Evolutionary conservation across 73 alveolate species (phyloP).

Genomic region (Urostyla sp.): DNA sequence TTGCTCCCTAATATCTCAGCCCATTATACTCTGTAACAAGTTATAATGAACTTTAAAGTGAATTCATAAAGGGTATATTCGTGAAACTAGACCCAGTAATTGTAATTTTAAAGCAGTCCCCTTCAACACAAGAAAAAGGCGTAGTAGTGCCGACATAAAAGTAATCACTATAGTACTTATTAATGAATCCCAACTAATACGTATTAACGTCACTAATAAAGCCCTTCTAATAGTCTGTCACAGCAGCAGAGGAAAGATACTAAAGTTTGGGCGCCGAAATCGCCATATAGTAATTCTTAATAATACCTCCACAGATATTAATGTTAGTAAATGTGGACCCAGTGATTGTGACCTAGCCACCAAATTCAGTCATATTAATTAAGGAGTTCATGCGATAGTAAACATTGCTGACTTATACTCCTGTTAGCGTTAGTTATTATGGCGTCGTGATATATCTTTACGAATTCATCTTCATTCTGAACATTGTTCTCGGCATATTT

Average conservation of each 20-base stretch:
- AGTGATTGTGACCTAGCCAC: constrained; percentile 39
- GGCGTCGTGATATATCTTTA: not conserved
- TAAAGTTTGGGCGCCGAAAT: too few relatives aligned
- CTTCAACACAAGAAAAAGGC: not conserved
- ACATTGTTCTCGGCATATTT: constrained; percentile 29
- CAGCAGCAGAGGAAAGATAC: too few relatives aligned
- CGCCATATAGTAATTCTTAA: constrained; percentile 31
- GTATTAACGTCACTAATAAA: too few relatives aligned
- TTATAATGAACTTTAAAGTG: not conserved
- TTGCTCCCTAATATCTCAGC: constrained; percentile 21
- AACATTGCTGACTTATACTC: constrained; percentile 10
- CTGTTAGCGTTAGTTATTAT: constrained; percentile 1
- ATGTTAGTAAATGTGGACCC: too few relatives aligned
- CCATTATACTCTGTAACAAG: constrained; percentile 12
- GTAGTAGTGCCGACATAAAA: not conserved
- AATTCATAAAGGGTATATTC: not conserved
- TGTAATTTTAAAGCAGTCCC: not conserved
- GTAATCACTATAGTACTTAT: not conserved
- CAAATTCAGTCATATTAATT: constrained; percentile 31
- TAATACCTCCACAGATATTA: constrained; percentile 46
- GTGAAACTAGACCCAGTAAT: constrained; percentile 19
- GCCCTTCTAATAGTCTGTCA: too few relatives aligned
- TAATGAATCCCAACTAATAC: not conserved
- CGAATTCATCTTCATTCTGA: constrained; percentile 18
- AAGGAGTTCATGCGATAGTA: constrained; percentile 31